Base-by-base conservation (phyloP, 2,329 filamentous ascomycete species). In the Ceratocystis papillata region DNA sequence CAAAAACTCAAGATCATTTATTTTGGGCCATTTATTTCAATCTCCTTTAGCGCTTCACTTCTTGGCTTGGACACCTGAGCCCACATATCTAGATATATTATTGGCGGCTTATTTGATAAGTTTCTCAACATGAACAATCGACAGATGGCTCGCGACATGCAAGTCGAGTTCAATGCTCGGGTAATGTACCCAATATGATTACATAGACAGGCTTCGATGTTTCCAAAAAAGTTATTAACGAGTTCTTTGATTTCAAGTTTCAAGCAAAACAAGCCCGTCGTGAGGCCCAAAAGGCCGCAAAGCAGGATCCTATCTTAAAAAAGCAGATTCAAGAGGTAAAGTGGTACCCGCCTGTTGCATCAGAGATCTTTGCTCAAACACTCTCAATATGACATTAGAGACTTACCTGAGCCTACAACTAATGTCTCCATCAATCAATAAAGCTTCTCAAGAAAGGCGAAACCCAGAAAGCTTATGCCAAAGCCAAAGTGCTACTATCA, bases 111-210 rank as follows among this genome's bases (percentile, higher is more conserved):
- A 41, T 41, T 41, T 15, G 37, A 12, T 41, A 41, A 41, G 37
- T 41, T 15, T 41, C 68, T 10, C 74, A 77, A 68, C 67, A 85
- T 85, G 82, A 80, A 81, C 68, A 83, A 83, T 74, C 79, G 81
- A 73, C 82, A 84, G 17, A 76, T 79, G 67, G 78, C 81, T 70
- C 79, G 81, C 74, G 82, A 84, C 74, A 84, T 81, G 80, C 81
- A 85, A 72, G 79, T 82, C 75, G 82, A 85, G 75, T 84, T 85
- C 73, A 81, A 85, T 73, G 82, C 82, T 68, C 80, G 82, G 73
- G 79, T 80, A 75, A 67, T 73, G 50, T 15, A 20, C 33, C 15
- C 17, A 1, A 2, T n/a, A n/a, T 59, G 37, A 15, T 37, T 17
- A 59, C 33, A 20, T 20, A 3, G 28, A 4, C 28, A 20, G 5